phyloP scores from a whole-genome alignment of 805 yeast genomes.

The Yarrowia sp. region DNA sequence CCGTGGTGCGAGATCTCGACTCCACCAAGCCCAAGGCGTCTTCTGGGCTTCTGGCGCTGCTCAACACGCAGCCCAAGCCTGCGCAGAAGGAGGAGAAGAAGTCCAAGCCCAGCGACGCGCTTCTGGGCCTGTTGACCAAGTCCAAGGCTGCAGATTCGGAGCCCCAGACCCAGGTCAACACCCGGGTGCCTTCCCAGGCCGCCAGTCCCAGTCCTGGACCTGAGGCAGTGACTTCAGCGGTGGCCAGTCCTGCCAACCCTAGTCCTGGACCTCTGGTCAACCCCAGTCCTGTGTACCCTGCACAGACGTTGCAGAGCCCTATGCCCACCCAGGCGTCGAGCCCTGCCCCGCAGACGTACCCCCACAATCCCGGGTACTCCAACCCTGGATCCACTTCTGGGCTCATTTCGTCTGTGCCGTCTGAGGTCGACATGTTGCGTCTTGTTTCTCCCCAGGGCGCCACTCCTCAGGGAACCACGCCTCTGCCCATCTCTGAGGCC shows the following conservation, averaged over 20 bases:
- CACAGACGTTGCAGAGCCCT: background rate
- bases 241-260: background rate
- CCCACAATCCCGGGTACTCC: background rate
- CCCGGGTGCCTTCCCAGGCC: background rate
- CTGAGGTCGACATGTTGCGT: slow-evolving; percentile 4
- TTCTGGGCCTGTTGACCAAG: background rate
- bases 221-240: background rate
- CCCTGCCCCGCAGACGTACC: background rate
- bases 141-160: background rate
- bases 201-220: background rate
- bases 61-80: slow-evolving; percentile 26
- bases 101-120: slow-evolving; percentile 5
- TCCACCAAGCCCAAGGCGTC: slow-evolving; percentile 31
- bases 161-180: background rate
- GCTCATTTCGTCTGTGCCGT: background rate
- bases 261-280: background rate
- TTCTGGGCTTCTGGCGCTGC: slow-evolving; percentile 30
- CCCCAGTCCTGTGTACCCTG: background rate
- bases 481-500: slow-evolving; percentile 6
- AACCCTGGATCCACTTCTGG: background rate
- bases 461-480: background rate
- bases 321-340: background rate
- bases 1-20: slow-evolving; percentile 16
- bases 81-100: background rate
- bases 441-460: background rate